Base-by-base conservation (phyloP, 176 grass and related monocot species). In the Hsuehochloa calcarea region DNA sequence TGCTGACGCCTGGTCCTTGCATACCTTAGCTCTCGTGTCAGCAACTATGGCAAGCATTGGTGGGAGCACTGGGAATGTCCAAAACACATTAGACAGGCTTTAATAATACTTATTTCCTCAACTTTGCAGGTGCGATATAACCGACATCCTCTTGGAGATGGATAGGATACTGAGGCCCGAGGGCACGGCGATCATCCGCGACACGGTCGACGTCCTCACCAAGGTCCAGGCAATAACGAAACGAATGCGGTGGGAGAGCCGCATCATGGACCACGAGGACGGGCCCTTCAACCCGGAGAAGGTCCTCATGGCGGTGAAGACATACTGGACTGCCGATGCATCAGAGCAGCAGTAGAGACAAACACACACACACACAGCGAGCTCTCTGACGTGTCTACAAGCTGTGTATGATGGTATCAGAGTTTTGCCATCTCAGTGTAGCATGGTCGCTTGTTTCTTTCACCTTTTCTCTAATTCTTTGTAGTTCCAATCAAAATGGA, bases 111-210 rank as follows among this genome's bases (percentile, higher is more conserved):
- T 20, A 49, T 70, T 80, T 82, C 41, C 12, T 82, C 41, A 82
- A 91, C 67, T 17, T 58, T 88, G 68, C 85, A 98, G 95, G 91
- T 98, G 95, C 1, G 93, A 98, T 76, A 92, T 95, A 79, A 90
- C 89, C 1, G 89, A 90, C 85, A 95, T 98, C 74, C 93, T 98
- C 66, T 62, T 98, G 89, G 95, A 98, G 91, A 98, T 98, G 95
- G 95, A 98, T 83, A 93, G 95, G 85, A 95, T 98, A 85, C 46
- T 98, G 73, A 88, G 95, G 82, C 95, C 95, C 0, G 95, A 98
- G 83, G 95, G 95, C 79, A 95, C 92, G 10, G 89, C 90, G 13
- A 89, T 97, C 52, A 93, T 98, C 69, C 92, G 95, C 9, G 95
- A 98, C 82, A 92, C 89, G 0, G 91, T 95, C 0, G 95, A 97